Conservation (phyloP, 179 eudicot genomes). For the Vitellaria paradoxa region DNA sequence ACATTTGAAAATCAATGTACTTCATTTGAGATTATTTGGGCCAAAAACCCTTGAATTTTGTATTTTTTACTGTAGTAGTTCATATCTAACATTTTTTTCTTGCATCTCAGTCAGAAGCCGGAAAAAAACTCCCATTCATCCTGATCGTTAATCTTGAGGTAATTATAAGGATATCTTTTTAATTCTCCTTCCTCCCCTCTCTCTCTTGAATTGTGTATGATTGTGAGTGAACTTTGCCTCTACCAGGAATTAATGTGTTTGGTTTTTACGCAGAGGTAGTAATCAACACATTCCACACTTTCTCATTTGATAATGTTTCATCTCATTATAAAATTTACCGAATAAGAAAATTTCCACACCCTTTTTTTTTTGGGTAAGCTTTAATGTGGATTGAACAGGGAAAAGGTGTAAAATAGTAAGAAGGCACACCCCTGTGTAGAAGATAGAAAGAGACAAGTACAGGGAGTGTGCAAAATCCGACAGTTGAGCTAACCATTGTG, state of each 20-base stretch:
- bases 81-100: constrained; percentile 19
- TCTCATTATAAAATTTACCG: background rate
- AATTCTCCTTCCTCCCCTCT: background rate
- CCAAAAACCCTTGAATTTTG: background rate
- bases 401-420: no score
- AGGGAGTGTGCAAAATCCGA: background rate
- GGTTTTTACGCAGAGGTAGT: background rate
- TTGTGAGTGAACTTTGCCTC: background rate
- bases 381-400: no score
- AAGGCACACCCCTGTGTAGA: no score
- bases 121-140: constrained; percentile 82
- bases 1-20: constrained; percentile 4
- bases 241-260: background rate
- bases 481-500: background rate
- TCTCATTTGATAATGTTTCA: background rate
- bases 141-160: constrained; percentile 91
- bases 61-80: background rate
- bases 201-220: background rate
- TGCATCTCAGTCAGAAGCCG: constrained; percentile 82
- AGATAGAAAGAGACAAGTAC: no score
- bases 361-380: no score
- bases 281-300: background rate
- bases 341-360: no score
- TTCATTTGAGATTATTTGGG: background rate
- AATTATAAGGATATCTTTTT: constrained; percentile 6